Base-by-base conservation (phyloP, 2,329 filamentous ascomycete species). In the Pseudogymnoascus destructans region DNA sequence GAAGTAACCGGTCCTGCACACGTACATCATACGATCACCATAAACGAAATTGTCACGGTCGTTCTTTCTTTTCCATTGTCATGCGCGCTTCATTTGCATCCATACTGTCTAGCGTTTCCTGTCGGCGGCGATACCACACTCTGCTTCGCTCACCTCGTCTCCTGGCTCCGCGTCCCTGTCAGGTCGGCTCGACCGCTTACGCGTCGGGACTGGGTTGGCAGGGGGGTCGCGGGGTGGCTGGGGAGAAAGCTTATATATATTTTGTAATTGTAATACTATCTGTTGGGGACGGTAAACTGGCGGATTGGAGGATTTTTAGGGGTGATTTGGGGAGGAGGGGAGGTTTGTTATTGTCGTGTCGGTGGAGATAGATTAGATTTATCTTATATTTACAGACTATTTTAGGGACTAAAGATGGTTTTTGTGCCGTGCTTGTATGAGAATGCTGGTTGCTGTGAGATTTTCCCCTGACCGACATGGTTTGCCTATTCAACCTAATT, bases 1-100 rank as follows among this genome's bases (percentile, higher is more conserved):
- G 62, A 66, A 65, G 60, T 66, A 65, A 52, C 5, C 23, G n/a
- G 25, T 17, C 3, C 40, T 30, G 46, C 46, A 46, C 6, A n/a
- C 7, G 40, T 7, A 46, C 13, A 46, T 13, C 21, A 19, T 30
- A 52, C 25, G 15, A 5, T 30, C 15, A 52, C n/a, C 15, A 52
- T 30, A 15, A 52, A 52, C 25, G 46, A 58, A 56, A 21, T 35
- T 19, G 56, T 19, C 35, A 40, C 38, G 33, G 56, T 30, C 56
- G 4, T 56, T 17, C 5, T 38, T 56, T 27, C 8, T 15, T 56
- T 55, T 35, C 30, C 5, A 6, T 36, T 38, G 30, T 56, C 30
- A 27, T 56, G 30, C 19, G 30, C 30, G 15, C 30, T 56, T 35
- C 21, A 23, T 38, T 56, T 56, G 30, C 23, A 35, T 36, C 35